phyloP scores from a whole-genome alignment of 148 eudicot species.

The Persicaria tinctoria region DNA sequence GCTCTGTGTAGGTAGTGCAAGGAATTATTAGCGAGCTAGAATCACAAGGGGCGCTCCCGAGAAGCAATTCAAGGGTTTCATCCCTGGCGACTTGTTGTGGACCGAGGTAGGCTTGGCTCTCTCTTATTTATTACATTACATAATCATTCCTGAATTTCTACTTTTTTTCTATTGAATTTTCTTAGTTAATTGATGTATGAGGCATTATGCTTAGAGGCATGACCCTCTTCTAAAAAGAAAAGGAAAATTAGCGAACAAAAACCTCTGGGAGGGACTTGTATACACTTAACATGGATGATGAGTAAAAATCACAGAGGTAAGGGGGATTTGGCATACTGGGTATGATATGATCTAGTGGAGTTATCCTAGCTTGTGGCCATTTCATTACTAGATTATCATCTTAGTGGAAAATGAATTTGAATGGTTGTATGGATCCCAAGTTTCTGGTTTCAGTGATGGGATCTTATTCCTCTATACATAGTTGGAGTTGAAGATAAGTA shows the following conservation, averaged over 20 bases:
- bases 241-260: not conserved
- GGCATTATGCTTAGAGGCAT: not conserved
- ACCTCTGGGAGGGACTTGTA: not conserved
- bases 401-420: not conserved
- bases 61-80: constrained; percentile 98
- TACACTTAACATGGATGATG: not conserved
- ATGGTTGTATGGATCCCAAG: not conserved
- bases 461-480: not conserved
- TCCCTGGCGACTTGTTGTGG: constrained; percentile 99
- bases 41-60: constrained; percentile 93
- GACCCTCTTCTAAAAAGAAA: not conserved
- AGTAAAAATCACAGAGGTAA: not conserved
- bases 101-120: constrained; percentile 59
- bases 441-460: not conserved
- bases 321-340: not conserved
- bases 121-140: not conserved
- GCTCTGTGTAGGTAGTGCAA: constrained; percentile 71
- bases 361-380: not conserved
- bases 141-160: constrained; percentile 1
- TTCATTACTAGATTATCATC: too few species aligned
- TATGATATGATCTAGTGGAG: not conserved
- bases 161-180: not conserved
- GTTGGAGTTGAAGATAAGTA: not conserved
- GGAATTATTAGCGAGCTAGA: constrained; percentile 94
- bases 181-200: not conserved